Evolutionary conservation across 768 basidiomycete genomes (phyloP), one percentile per base, ranked within the genome.

Genomic region (Mycena kentingensis): DNA sequence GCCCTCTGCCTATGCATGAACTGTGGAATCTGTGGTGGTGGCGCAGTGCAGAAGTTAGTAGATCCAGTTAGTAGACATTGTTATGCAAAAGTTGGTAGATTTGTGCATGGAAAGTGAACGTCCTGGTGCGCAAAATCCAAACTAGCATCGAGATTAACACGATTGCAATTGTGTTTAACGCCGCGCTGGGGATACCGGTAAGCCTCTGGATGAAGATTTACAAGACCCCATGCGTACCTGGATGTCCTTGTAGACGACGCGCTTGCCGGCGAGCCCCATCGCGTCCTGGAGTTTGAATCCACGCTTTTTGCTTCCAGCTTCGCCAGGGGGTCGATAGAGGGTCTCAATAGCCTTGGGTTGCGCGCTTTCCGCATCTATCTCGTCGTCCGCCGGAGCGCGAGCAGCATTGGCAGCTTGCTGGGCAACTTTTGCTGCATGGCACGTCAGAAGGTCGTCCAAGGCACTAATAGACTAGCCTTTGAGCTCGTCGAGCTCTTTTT

Each of bases 201-300:
- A 34, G 32, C n/a, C 32, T 10, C n/a, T n/a, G 10, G 11, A 34
- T 34, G 32, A 34, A n/a, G 10, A 34, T 10, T 10, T n/a, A 10
- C 11, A n/a, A n/a, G n/a, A n/a, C n/a, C n/a, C n/a, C n/a, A 34
- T n/a, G 32, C 32, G 32, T 34, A 34, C 32, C 32, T 34, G 32
- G 32, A 34, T 34, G n/a, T 34, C 10, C 11, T n/a, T n/a, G n/a
- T 34, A 34, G n/a, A n/a, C n/a, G n/a, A n/a, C n/a, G n/a, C n/a
- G n/a, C n/a, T 38, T 22, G 36, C 39, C 57, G 11, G 39, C 39
- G 2, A 57, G 48, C 10, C 47, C 48, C 59, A 60, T 57, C 4
- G 55, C 46, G 3, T 46, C 51, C 13, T 42, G 46, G n/a, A 60
- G 42, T 27, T 36, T 47, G 26, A 57, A 60, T 15, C 55, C 51